These are phyloP conservation scores for Nakazawaea siamensis DNA, from an alignment of 805 yeast genomes.

Conservation along the genomic window DNA sequence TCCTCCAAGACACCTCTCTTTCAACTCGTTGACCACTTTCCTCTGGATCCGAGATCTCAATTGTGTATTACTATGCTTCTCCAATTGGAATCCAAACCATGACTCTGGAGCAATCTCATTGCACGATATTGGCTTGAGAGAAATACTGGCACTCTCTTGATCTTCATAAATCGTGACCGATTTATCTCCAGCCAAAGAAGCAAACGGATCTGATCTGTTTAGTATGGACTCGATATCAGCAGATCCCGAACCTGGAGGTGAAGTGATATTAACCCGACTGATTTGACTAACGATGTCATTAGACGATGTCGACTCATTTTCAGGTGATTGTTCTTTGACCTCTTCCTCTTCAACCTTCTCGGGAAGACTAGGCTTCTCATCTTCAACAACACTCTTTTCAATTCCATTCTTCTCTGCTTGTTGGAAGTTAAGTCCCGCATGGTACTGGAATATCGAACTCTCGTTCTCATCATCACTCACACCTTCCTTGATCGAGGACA, in stretches of 20 bases:
- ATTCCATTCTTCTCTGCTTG: slow-evolving; percentile 2
- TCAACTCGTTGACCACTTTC: not conserved
- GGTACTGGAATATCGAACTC: slow-evolving; percentile 7
- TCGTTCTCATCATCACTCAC: slow-evolving; percentile 2
- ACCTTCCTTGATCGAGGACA: not conserved
- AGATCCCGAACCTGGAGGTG: slow-evolving; percentile 2
- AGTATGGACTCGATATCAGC: slow-evolving; percentile 25
- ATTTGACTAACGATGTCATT: slow-evolving; percentile 5
- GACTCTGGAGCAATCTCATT: not conserved
- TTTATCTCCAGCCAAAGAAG: slow-evolving; percentile 20
- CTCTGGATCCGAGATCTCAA: not conserved
- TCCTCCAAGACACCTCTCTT: not conserved
- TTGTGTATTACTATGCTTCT: not conserved
- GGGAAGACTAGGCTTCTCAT: too few relatives aligned
- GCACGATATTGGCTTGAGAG: too few relatives aligned
- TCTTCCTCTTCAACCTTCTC: not conserved
- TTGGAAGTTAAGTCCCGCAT: slow-evolving; percentile 7
- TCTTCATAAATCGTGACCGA: slow-evolving; percentile 34
- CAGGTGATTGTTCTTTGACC: not conserved
- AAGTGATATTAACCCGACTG: slow-evolving; percentile 8
- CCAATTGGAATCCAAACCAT: slow-evolving; percentile 4
- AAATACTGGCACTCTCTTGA: not conserved
- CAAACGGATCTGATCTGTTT: slow-evolving; percentile 34
- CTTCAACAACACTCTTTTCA: slow-evolving; percentile 5
- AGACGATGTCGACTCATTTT: not conserved